Base-by-base conservation (phyloP, 2,329 filamentous ascomycete species). In the Pseudogymnoascus sp. region DNA sequence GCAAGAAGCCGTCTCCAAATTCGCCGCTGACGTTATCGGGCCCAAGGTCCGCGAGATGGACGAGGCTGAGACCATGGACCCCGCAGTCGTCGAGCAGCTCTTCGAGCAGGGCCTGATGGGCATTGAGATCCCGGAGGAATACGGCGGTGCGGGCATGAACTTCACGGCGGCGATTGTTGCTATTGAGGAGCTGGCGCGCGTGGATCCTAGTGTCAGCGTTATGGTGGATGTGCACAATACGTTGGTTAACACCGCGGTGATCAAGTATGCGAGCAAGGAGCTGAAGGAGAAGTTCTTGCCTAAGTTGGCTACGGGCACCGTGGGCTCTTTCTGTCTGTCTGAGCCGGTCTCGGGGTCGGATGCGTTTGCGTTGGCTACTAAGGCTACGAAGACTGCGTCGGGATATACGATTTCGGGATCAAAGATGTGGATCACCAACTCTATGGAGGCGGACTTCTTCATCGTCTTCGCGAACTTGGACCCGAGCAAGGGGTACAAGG, bases 341-440 rank as follows among this genome's bases (percentile, higher is more conserved):
- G 93, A 97, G 79, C 93, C 93, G 5, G 89, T 89, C 1, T 96
- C 91, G 21, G 95, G 95, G 21, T 96, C 92, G 0, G 95, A 99
- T 74, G 95, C 95, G 42, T 99, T 99, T 73, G 96, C 96, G 1
- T 83, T 99, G 67, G 89, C 91, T 69, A 97, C 95, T 64, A 93
- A 91, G 76, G 95, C 95, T 46, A 87, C 85, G 64, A 90, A 93
- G 81, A 95, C 91, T 0, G 82, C 86, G 21, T 84, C 87, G 67
- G 92, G 93, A 36, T 99, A 93, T 81, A 88, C 83, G 77, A 89
- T 99, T 76, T 89, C 86, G 66, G 95, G 95, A 60, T 87, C 86
- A 76, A 99, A 99, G 85, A 99, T 99, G 95, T 99, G 95, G 95
- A 99, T 99, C 78, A 99, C 95, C 67, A 99, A 99, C 82, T 89